Evolutionary conservation across 306 rosid species (phyloP).

Genomic region (Prunus mongolica): DNA sequence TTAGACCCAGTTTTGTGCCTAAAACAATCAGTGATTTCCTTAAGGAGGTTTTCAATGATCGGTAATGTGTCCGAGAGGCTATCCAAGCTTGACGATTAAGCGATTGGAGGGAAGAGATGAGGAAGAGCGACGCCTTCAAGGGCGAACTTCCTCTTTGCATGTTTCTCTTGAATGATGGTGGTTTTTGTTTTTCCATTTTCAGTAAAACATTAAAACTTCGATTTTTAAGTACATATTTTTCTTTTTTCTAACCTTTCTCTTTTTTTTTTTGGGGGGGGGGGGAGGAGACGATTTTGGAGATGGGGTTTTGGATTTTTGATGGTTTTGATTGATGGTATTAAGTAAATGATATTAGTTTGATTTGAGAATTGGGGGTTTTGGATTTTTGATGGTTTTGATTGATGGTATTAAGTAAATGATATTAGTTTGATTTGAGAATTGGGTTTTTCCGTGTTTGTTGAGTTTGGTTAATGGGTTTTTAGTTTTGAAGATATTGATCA

Average conservation of each 20-base stretch:
- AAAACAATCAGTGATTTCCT: conserved; percentile 65
- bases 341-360: background rate
- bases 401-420: background rate
- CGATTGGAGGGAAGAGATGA: conserved; percentile 64
- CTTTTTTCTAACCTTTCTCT: too few relatives aligned
- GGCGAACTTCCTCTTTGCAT: conserved; percentile 92
- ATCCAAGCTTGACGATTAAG: conserved; percentile 38
- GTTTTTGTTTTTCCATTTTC: conserved; percentile 4
- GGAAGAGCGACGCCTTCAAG: conserved; percentile 48
- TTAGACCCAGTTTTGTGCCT: conserved; percentile 57
- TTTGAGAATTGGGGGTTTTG: background rate
- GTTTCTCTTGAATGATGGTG: conserved; percentile 72
- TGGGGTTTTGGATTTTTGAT: background rate
- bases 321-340: background rate
- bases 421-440: background rate
- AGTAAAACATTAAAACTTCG: too few relatives aligned
- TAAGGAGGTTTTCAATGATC: conserved; percentile 34
- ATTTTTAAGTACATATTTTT: too few relatives aligned
- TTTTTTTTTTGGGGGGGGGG: too few relatives aligned
- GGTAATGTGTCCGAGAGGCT: conserved; percentile 34
- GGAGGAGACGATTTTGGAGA: too few relatives aligned
- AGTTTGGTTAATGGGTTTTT: too few relatives aligned
- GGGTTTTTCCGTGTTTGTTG: background rate
- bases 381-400: background rate
- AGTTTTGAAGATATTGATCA: too few relatives aligned